Evolutionary conservation across 2,329 filamentous ascomycete genomes (phyloP).

Genomic region (Didymella keratinophila): DNA sequence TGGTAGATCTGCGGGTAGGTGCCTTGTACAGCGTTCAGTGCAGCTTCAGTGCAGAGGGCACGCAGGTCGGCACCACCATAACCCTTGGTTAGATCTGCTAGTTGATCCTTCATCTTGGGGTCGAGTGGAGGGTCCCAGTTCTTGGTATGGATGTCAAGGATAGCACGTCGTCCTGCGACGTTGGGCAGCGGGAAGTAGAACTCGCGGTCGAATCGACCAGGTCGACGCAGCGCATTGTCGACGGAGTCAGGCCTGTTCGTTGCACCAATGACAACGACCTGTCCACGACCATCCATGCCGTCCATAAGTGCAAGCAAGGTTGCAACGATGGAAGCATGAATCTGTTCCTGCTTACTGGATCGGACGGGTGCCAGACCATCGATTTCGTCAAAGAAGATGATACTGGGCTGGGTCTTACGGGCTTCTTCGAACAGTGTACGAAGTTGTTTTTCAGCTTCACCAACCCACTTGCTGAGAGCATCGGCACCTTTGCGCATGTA

Average conservation of each 20-base stretch:
- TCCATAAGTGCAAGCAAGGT: constrained; percentile 61
- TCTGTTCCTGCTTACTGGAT: constrained; percentile 98
- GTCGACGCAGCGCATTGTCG: constrained; percentile 91
- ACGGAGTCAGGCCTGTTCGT: constrained; percentile 97
- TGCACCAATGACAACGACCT: constrained; percentile 98
- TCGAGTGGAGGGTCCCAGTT: constrained; percentile 85
- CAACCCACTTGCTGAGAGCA: constrained; percentile 98
- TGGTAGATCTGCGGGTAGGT: constrained; percentile 96
- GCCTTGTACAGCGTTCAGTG: constrained; percentile 92
- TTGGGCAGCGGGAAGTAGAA: constrained; percentile 97
- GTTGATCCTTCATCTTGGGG: constrained; percentile 78
- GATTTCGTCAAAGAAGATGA: constrained; percentile 99
- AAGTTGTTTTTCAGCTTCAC: constrained; percentile 94
- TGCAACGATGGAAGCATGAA: constrained; percentile 86
- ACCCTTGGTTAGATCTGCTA: constrained; percentile 90
- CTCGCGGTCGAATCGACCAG: constrained; percentile 94
- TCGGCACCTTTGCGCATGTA: constrained; percentile 99
- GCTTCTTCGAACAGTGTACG: constrained; percentile 95
- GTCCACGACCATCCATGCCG: constrained; percentile 64
- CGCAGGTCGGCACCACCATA: constrained; percentile 96
- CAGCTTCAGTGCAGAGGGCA: constrained; percentile 93
- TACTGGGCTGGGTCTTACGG: constrained; percentile 93
- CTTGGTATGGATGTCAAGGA: constrained; percentile 93
- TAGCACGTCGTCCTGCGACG: constrained; percentile 78
- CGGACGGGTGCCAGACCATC: constrained; percentile 94